Conservation (phyloP, 345 rosid species). For the Passiflora organensis region DNA sequence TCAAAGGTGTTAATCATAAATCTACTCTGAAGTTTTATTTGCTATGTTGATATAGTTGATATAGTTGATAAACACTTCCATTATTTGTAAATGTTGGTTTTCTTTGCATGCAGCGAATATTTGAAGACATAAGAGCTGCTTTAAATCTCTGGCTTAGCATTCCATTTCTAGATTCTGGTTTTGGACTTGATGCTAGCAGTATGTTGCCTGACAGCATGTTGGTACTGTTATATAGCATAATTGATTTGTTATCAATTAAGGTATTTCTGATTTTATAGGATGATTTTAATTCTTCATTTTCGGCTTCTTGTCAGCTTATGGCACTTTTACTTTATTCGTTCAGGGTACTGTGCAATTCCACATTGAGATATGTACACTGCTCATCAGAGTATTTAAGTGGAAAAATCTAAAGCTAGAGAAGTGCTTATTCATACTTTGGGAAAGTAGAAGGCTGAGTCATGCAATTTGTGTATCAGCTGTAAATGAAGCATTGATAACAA, state of each 20-base stretch:
- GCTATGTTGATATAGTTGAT: not conserved
- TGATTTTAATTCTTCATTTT: slow-evolving; percentile 10
- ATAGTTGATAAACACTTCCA: not conserved
- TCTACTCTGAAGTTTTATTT: slow-evolving; percentile 23
- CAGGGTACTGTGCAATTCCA: slow-evolving; percentile 63
- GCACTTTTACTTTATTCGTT: slow-evolving; percentile 14
- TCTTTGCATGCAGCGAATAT: slow-evolving; percentile 42
- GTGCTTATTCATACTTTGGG: slow-evolving; percentile 64
- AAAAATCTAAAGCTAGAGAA: slow-evolving; percentile 49
- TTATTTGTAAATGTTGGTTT: slow-evolving; percentile 14
- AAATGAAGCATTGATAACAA: slow-evolving; percentile 43
- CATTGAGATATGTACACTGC: slow-evolving; percentile 42
- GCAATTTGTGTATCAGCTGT: slow-evolving; percentile 77
- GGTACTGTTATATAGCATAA: slow-evolving; percentile 46
- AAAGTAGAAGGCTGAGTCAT: slow-evolving; percentile 77
- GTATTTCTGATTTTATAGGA: slow-evolving; percentile 30
- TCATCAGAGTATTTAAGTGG: slow-evolving; percentile 43
- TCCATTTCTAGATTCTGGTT: slow-evolving; percentile 24
- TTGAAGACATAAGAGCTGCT: slow-evolving; percentile 56
- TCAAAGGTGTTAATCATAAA: slow-evolving; percentile 60
- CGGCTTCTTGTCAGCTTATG: slow-evolving; percentile 4
- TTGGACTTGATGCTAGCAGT: slow-evolving; percentile 26
- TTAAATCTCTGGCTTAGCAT: slow-evolving; percentile 53
- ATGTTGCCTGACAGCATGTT: slow-evolving; percentile 38
- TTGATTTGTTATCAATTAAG: slow-evolving; percentile 76